These are phyloP conservation scores for Gonapodya sp. DNA, from an alignment of 192 early-diverging fungal species.

Conservation along the genomic window DNA sequence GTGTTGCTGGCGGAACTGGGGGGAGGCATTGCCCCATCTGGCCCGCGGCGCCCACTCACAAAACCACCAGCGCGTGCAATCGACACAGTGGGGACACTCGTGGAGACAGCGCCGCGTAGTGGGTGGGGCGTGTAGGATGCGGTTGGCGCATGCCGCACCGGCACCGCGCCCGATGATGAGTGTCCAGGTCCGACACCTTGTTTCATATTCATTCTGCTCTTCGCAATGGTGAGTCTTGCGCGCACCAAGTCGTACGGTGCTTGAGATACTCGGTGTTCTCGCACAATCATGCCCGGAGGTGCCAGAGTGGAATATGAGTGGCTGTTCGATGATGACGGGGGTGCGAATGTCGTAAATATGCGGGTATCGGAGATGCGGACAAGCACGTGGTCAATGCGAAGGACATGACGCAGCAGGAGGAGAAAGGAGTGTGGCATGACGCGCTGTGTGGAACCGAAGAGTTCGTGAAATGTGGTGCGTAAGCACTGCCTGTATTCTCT, in stretches of 20 bases:
- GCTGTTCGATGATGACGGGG: background rate
- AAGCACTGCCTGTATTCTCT: no score
- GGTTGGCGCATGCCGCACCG: no score
- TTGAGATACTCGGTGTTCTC: background rate
- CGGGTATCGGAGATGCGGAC: conserved; percentile 87
- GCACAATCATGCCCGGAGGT: background rate
- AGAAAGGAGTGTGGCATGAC: conserved; percentile 93
- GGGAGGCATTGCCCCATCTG: background rate
- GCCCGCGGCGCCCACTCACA: background rate
- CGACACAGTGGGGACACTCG: background rate
- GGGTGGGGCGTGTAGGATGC: background rate
- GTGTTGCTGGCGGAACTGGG: no score
- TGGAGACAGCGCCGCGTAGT: background rate
- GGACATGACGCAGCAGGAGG: conserved; percentile 73
- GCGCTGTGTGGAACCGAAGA: conserved; percentile 41
- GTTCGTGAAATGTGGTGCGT: background rate
- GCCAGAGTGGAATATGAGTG: background rate
- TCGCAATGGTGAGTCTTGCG: background rate
- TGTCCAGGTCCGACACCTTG: background rate
- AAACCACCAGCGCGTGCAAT: background rate
- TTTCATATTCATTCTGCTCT: background rate
- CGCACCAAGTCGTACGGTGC: background rate
- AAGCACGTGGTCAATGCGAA: conserved; percentile 89
- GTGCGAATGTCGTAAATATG: conserved; percentile 25
- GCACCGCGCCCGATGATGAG: no score